These are phyloP conservation scores for Sarocladium kiliense DNA, from an alignment of 2,329 filamentous ascomycete genomes.

Conservation along the genomic window DNA sequence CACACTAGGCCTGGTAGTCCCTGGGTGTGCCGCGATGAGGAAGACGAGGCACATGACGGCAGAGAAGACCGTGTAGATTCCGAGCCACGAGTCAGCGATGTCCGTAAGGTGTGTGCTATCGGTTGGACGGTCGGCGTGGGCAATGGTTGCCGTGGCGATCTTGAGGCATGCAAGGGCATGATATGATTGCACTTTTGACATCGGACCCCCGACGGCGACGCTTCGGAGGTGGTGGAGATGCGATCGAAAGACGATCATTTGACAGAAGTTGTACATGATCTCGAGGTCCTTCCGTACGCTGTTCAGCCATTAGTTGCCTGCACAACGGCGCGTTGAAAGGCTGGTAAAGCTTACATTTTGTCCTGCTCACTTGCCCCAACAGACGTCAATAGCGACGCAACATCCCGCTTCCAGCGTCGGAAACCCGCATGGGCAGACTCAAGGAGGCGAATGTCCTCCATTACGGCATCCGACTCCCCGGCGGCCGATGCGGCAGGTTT, in stretches of 20 bases:
- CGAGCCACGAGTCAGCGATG: conserved; percentile 8
- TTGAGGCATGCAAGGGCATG: conserved; percentile 11
- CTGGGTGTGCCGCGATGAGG: conserved; percentile 11
- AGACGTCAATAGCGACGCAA: conserved; percentile 6
- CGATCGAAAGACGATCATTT: conserved; percentile 10
- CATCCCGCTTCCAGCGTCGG: conserved; percentile 8
- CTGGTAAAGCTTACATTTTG: background rate
- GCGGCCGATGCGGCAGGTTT: background rate
- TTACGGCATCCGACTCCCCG: background rate
- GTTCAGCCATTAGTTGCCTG: background rate
- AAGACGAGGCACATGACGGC: conserved; percentile 10
- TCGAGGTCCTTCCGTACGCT: conserved; percentile 6
- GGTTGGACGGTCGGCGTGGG: background rate
- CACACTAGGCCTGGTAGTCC: conserved; percentile 7
- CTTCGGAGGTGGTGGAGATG: conserved; percentile 11
- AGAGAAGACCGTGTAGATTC: conserved; percentile 7
- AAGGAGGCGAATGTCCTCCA: background rate
- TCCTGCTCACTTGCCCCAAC: background rate
- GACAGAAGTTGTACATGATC: conserved; percentile 9
- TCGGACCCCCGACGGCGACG: conserved; percentile 7
- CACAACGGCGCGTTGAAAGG: background rate
- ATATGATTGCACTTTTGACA: conserved; percentile 11
- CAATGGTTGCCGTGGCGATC: conserved; percentile 8
- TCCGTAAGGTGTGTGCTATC: background rate
- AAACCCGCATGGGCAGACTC: conserved; percentile 4